Evolutionary conservation across 148 eudicot genomes (phyloP).

Genomic region (Agrostemma githago): DNA sequence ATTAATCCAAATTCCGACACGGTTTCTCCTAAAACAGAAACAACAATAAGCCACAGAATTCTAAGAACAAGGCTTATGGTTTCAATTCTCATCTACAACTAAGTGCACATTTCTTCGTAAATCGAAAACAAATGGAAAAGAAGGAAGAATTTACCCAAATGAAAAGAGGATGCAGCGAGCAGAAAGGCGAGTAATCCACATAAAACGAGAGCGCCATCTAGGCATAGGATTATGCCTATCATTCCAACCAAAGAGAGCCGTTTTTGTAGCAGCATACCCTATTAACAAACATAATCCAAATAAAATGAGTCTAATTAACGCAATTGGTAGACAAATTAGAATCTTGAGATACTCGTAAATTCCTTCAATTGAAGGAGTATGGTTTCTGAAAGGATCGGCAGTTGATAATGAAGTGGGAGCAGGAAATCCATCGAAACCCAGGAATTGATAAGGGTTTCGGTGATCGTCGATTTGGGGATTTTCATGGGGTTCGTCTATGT

Average conservation of each 20-base stretch:
- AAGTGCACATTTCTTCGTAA: too few species aligned
- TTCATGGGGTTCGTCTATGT: conserved; percentile 27
- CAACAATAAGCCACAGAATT: background rate
- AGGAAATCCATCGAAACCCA: conserved; percentile 41
- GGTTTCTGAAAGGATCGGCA: conserved; percentile 79
- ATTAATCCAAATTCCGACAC: background rate
- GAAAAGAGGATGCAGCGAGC: conserved; percentile 79
- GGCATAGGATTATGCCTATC: conserved; percentile 83
- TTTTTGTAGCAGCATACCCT: conserved; percentile 63
- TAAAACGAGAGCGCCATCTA: conserved; percentile 65
- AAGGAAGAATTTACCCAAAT: conserved; percentile 55
- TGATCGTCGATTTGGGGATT: conserved; percentile 17
- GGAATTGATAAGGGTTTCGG: conserved; percentile 45
- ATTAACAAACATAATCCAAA: conserved; percentile 60
- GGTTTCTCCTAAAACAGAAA: background rate
- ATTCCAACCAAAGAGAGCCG: conserved; percentile 76
- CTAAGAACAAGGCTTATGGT: background rate
- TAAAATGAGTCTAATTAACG: conserved; percentile 45
- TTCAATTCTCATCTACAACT: too few species aligned
- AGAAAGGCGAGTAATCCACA: conserved; percentile 82
- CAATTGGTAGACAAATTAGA: conserved; percentile 56
- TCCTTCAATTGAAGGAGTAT: conserved; percentile 57
- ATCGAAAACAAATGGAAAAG: background rate
- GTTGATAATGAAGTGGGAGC: conserved; percentile 34
- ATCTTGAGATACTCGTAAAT: conserved; percentile 90